phyloP scores from a whole-genome alignment of 805 yeast genomes.

The Saccharomycopsis guyanensis region DNA sequence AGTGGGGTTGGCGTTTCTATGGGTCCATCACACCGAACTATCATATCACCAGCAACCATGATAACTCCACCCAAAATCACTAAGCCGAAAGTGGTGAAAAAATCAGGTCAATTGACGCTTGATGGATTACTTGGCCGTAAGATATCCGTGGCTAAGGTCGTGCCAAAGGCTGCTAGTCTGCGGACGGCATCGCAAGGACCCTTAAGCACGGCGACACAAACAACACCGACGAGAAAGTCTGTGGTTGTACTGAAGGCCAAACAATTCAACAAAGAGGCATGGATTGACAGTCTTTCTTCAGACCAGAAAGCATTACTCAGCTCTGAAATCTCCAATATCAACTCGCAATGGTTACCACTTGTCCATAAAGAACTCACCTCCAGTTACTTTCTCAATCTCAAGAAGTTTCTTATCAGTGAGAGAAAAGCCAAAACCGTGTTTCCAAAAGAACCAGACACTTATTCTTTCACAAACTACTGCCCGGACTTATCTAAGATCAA shows the following conservation, averaged over 20 bases:
- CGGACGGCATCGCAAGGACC: no score
- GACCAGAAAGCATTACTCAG: conserved; percentile 47
- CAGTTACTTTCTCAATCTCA: conserved; percentile 69
- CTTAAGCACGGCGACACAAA: neutral
- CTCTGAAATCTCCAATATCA: conserved; percentile 64
- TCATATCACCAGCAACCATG: neutral
- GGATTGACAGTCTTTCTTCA: conserved; percentile 40
- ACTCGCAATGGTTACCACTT: conserved; percentile 69
- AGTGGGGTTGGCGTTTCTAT: no score
- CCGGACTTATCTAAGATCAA: conserved; percentile 61
- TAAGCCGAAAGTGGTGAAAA: neutral
- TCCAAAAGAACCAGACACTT: conserved; percentile 72
- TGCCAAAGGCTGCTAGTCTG: neutral
- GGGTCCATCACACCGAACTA: no score
- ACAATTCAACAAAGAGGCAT: conserved; percentile 31
- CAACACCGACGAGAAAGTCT: no score
- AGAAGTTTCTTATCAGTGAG: conserved; percentile 37
- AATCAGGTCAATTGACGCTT: neutral
- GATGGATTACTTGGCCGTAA: neutral
- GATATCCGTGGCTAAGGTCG: neutral
- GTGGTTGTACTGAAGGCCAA: no score
- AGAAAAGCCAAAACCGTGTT: conserved; percentile 46
- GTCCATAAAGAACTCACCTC: conserved; percentile 68
- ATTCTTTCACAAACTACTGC: conserved; percentile 87
- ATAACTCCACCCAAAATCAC: neutral